Percentiles rank a stretch among this genome's conserved stretches.
Evolutionary conservation across 306 rosid genomes (phyloP).

Genomic region (Glycine soja): DNA sequence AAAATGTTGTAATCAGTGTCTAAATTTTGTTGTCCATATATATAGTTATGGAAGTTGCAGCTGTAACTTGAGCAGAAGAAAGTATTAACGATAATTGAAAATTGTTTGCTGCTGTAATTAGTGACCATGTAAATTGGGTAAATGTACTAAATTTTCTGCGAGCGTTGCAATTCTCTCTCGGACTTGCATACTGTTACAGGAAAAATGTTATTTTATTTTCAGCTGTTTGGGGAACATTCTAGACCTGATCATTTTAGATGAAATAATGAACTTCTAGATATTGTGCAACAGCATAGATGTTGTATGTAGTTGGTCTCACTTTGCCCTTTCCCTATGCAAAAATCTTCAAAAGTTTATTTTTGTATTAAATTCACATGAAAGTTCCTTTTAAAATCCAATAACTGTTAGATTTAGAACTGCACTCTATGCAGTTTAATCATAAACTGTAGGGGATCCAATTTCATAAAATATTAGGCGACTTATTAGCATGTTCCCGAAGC

Average conservation of each 20-base stretch:
- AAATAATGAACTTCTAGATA: not conserved
- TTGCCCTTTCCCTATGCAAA: not conserved
- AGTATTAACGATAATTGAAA: constrained; percentile 43
- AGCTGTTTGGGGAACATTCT: not conserved
- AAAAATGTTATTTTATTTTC: not conserved
- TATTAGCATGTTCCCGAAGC: not conserved
- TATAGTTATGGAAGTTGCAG: constrained; percentile 46
- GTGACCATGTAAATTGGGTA: constrained; percentile 28
- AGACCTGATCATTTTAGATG: no score
- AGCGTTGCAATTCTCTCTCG: constrained; percentile 17
- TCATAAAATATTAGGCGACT: not conserved
- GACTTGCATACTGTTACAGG: not conserved
- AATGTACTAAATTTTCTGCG: constrained; percentile 12
- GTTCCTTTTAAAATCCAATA: no score
- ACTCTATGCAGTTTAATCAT: no score
- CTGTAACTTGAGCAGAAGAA: constrained; percentile 52
- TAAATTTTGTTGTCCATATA: constrained; percentile 55
- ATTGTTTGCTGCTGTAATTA: constrained; percentile 39
- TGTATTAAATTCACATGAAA: not conserved
- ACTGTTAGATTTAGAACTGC: no score
- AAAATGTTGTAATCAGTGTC: constrained; percentile 62
- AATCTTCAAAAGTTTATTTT: no score
- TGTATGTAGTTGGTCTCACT: not conserved
- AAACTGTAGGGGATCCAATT: no score
- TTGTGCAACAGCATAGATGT: not conserved